Percentiles rank a stretch among this genome's conserved stretches.
Evolutionary conservation across 208 protist genomes (phyloP).

Genomic region (Leishmania lainsoni): DNA sequence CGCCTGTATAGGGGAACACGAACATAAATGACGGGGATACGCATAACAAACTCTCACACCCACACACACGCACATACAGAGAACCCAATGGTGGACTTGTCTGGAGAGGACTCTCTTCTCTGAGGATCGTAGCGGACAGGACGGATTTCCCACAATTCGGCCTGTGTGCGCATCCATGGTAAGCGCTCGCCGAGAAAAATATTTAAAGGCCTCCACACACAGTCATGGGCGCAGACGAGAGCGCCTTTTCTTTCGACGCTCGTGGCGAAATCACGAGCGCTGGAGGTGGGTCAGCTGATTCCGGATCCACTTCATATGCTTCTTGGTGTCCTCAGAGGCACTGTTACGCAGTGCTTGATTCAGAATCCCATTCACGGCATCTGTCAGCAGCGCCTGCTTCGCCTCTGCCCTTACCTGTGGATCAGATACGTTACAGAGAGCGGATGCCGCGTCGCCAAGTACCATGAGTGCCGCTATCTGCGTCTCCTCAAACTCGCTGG

Average conservation of each 20-base stretch:
- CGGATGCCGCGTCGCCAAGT: conserved; percentile 85
- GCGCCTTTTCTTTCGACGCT: too few relatives aligned
- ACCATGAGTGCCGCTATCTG: conserved; percentile 67
- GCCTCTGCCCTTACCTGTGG: conserved; percentile 59
- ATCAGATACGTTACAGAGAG: conserved; percentile 48
- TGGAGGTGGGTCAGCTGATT: conserved; percentile 59
- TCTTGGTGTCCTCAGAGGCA: conserved; percentile 44
- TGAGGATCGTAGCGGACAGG: not conserved
- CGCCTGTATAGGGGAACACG: not conserved
- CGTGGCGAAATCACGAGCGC: not conserved
- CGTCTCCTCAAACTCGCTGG: conserved; percentile 55
- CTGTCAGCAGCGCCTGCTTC: conserved; percentile 65
- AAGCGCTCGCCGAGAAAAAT: not conserved
- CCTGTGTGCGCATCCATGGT: not conserved
- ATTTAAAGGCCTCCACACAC: not conserved
- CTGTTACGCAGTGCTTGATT: conserved; percentile 26
- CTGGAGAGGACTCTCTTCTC: not conserved
- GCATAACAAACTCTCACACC: not conserved
- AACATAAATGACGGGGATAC: not conserved
- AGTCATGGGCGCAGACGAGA: not conserved
- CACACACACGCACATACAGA: not conserved
- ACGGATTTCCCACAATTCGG: not conserved
- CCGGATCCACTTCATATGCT: conserved; percentile 71
- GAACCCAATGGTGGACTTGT: not conserved
- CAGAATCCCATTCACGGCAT: conserved; percentile 38